Evolutionary conservation across 805 yeast genomes (phyloP).

Genomic region (Clavispora asparagi): DNA sequence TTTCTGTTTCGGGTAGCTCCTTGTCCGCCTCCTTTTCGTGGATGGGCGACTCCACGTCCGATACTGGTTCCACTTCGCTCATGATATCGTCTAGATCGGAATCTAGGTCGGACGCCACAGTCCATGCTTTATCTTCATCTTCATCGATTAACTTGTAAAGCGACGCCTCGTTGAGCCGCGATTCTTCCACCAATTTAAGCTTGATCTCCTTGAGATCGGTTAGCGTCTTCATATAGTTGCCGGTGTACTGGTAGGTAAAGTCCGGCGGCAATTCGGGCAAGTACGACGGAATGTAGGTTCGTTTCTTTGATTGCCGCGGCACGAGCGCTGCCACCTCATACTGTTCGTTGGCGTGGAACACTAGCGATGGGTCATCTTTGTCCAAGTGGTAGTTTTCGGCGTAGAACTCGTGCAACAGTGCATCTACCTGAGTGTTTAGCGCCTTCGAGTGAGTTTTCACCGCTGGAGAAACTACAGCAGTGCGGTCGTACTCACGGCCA

Average conservation of each 20-base stretch:
- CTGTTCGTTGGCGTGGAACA: constrained; percentile 49
- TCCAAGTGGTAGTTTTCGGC: constrained; percentile 20
- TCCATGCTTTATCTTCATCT: constrained; percentile 30
- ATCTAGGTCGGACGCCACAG: constrained; percentile 10
- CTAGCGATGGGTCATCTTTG: constrained; percentile 39
- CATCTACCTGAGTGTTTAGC: constrained; percentile 5
- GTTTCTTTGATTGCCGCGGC: constrained; percentile 40
- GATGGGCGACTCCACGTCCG: constrained; percentile 5
- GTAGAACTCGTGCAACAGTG: constrained; percentile 10
- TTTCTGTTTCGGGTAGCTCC: constrained; percentile 10
- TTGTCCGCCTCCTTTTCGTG: constrained; percentile 1
- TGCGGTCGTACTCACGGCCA: constrained; percentile 25
- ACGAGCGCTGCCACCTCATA: constrained; percentile 51
- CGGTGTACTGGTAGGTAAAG: constrained; percentile 80
- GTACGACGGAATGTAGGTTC: constrained; percentile 61
- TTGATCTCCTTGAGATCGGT: constrained; percentile 70
- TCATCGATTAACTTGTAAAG: constrained; percentile 53
- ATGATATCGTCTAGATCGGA: constrained; percentile 18
- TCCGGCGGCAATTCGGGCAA: constrained; percentile 91
- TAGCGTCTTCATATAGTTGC: constrained; percentile 55
- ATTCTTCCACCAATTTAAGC: constrained; percentile 72
- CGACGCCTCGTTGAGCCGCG: constrained; percentile 75
- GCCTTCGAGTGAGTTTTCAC: constrained; percentile 3
- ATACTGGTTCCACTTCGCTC: constrained; percentile 9
- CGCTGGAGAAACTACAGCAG: constrained; percentile 1